A percentile compares a stretch with the other conserved stretches of the same genome.
phyloP scores from a whole-genome alignment of 331 rosid genomes.

The Stylosanthes scabra region DNA sequence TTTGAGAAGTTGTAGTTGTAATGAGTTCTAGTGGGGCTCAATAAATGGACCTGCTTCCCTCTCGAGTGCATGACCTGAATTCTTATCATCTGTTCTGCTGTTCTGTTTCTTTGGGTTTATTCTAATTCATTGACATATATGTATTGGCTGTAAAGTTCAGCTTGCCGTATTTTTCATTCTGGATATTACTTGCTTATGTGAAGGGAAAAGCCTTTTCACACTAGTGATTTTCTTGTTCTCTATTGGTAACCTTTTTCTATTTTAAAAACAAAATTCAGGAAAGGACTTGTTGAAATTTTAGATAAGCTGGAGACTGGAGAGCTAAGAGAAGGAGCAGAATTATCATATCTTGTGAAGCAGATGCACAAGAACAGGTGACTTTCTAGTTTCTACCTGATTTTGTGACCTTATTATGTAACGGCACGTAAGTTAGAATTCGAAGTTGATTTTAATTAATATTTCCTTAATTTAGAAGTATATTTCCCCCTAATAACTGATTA shows the following conservation, averaged over 20 bases:
- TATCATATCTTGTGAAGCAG: conserved; percentile 62
- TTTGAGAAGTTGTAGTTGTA: conserved; percentile 28
- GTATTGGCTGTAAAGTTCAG: neutral
- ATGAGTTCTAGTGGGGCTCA: conserved; percentile 2
- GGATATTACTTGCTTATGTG: conserved; percentile 12
- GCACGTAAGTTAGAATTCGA: conserved; percentile 22
- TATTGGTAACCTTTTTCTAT: conserved; percentile 30
- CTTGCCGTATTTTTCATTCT: conserved; percentile 18
- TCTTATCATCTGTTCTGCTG: conserved; percentile 5
- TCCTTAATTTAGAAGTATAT: neutral
- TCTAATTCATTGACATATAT: conserved; percentile 5
- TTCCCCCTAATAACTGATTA: neutral
- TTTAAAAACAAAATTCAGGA: conserved; percentile 53
- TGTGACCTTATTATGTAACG: conserved; percentile 16
- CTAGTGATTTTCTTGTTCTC: conserved; percentile 22
- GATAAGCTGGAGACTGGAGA: conserved; percentile 73
- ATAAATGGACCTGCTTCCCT: neutral
- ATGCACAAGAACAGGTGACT: conserved; percentile 81
- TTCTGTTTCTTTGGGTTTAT: conserved; percentile 22
- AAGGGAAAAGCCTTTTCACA: neutral
- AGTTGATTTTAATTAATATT: conserved; percentile 22
- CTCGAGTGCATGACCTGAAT: neutral
- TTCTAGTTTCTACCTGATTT: conserved; percentile 32
- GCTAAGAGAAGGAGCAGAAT: conserved; percentile 57
- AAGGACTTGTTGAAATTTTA: conserved; percentile 81